Percentiles rank a stretch among this genome's conserved stretches.
phyloP scores from a whole-genome alignment of 1,284 basidiomycete genomes.

The Ustilago xerochloae region DNA sequence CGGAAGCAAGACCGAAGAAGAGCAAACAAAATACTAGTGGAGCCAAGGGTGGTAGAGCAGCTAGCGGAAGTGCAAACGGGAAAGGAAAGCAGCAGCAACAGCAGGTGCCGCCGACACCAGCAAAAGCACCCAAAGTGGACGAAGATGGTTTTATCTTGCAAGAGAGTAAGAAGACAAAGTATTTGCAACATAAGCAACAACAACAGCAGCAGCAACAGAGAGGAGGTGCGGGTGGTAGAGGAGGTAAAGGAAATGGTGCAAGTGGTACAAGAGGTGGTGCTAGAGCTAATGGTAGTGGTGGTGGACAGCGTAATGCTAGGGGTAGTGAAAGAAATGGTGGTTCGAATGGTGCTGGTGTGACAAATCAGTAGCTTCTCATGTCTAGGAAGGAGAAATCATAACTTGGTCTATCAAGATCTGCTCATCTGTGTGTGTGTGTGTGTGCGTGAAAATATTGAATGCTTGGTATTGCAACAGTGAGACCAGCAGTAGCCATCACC shows the following conservation, averaged over 20 bases:
- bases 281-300: not conserved
- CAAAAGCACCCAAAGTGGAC: conserved; percentile 35
- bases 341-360: not conserved
- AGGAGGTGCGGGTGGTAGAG: not conserved
- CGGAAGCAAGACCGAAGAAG: conserved; percentile 28
- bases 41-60: conserved; percentile 6
- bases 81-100: conserved; percentile 3
- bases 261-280: conserved; percentile 13
- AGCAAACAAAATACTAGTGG: conserved; percentile 15
- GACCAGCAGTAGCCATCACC: conserved; percentile 17
- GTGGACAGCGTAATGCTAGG: not conserved
- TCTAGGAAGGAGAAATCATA: no score
- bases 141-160: conserved; percentile 53
- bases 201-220: conserved; percentile 29
- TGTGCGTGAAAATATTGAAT: no score
- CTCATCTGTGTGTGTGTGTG: no score
- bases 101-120: not conserved
- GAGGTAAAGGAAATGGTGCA: not conserved
- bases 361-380: conserved; percentile 12
- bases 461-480: not conserved
- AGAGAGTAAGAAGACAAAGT: conserved; percentile 45
- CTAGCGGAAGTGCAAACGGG: conserved; percentile 2
- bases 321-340: not conserved
- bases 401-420: no score
- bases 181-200: conserved; percentile 46